Conservation (phyloP, 768 basidiomycete species). For the Heimioporus sp. region DNA sequence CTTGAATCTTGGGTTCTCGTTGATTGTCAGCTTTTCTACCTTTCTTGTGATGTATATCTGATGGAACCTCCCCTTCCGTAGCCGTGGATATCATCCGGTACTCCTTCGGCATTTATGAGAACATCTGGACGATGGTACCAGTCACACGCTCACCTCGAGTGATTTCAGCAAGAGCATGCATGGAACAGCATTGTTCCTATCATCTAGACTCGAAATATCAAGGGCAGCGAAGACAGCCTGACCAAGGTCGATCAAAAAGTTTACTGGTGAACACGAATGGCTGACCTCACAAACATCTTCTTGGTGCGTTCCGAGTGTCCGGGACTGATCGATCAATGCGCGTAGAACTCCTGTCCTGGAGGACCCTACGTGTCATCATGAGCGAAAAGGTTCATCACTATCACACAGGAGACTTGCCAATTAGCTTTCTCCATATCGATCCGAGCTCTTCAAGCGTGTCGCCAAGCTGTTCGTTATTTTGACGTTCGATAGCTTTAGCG, state of each 20-base stretch:
- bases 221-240: constrained; percentile 65
- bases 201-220: constrained; percentile 47
- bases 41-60: constrained; percentile 12
- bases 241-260: constrained; percentile 5
- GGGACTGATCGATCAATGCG: constrained; percentile 69
- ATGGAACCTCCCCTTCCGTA: constrained; percentile 5
- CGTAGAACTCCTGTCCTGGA: constrained; percentile 77
- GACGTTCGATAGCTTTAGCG: constrained; percentile 69
- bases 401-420: constrained; percentile 51
- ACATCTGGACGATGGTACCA: neutral
- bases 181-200: constrained; percentile 55
- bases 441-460: constrained; percentile 59
- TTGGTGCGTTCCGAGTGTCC: constrained; percentile 45
- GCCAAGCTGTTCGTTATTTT: constrained; percentile 53
- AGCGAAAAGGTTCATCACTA: neutral
- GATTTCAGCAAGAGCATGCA: constrained; percentile 62
- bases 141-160: constrained; percentile 41
- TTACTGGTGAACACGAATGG: neutral
- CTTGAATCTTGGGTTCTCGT: constrained; percentile 74
- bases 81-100: constrained; percentile 9
- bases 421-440: constrained; percentile 56
- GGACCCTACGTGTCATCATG: constrained; percentile 42
- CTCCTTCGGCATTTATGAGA: constrained; percentile 20
- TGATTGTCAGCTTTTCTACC: constrained; percentile 29
- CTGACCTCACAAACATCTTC: constrained; percentile 57